Base-by-base conservation (phyloP, 2,329 filamentous ascomycete species). In the Rhinocladiella mackenziei region DNA sequence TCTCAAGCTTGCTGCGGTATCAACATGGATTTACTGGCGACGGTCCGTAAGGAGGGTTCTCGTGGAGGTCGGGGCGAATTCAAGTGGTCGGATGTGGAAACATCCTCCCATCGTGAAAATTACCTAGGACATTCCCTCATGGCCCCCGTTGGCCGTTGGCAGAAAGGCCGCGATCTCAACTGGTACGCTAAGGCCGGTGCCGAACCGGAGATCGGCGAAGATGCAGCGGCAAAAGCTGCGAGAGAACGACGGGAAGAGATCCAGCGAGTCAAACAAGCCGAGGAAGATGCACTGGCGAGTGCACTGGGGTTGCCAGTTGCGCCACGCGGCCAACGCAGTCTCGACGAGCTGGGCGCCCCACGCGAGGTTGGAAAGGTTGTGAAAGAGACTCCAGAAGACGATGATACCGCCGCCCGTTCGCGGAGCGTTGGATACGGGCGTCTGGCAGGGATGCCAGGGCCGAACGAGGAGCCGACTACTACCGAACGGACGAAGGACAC, bases 1-100 rank as follows among this genome's bases (percentile, higher is more conserved):
- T 20, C 8, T 40, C 43, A 10, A 10, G 13, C 18, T 20, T 33
- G 29, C 15, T 35, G 5, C 30, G 22, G 2, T 17, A 8, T 23
- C 18, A 67, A 18, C 44, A 96, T 98, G 92, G 92, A 98, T 76
- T 78, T 98, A 43, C 80, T 97, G 42, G 86, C 89, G 48, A 88
- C 86, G 30, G 84, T 98, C 51, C 87, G 89, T 61, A 97, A 98
- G 69, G 91, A 94, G 65, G 80, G 80, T 18, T 41, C 13, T 50
- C 77, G 92, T 56, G 92, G 92, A 60, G 92, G 92, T 49, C 77
- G 75, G 62, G 85, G 85, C 66, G 89, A 96, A 66, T 98, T 98
- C 72, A 89, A 83, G 69, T 97, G 92, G 92, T 86, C 91, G 55
- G 89, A 96, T 57, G 91, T 98, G 61, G 84, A 91, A 63, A 81